Percentiles rank a stretch among this genome's conserved stretches.
phyloP scores from a whole-genome alignment of 148 eudicot genomes.

The Rhododendron mucronatum region DNA sequence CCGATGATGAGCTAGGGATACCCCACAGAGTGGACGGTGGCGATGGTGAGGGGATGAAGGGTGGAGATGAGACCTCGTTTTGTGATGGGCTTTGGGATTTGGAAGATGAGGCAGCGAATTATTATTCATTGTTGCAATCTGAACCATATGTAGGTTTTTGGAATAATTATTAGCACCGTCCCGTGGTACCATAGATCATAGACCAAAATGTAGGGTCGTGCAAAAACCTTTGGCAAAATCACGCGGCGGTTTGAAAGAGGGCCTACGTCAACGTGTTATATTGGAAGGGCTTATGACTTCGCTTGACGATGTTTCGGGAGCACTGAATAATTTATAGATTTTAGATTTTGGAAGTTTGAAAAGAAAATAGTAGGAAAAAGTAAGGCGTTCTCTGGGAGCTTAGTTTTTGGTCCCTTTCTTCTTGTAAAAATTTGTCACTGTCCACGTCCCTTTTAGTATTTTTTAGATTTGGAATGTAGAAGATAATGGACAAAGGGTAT shows the following conservation, averaged over 20 bases:
- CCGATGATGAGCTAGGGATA: constrained; percentile 86
- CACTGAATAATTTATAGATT: neutral
- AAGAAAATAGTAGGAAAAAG: neutral
- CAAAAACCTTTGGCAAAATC: neutral
- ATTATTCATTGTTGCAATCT: constrained; percentile 55
- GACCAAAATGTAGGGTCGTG: neutral
- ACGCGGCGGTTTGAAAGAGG: too few relatives aligned
- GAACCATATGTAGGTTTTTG: constrained; percentile 46
- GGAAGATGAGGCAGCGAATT: constrained; percentile 84
- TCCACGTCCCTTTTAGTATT: constrained; percentile 6
- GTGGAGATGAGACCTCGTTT: constrained; percentile 23
- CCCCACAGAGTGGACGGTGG: constrained; percentile 35
- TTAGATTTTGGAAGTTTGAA: neutral
- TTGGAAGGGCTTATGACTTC: neutral
- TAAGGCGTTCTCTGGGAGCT: constrained; percentile 7
- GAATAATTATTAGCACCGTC: constrained; percentile 11
- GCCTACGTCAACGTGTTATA: neutral
- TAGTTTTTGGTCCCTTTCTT: constrained; percentile 18
- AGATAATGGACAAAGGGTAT: neutral
- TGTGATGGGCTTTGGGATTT: constrained; percentile 76
- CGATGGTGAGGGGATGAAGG: constrained; percentile 24
- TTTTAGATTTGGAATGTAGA: neutral
- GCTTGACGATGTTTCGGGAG: too few relatives aligned
- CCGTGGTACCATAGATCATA: neutral
- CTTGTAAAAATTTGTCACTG: constrained; percentile 26